Evolutionary conservation across 2,329 filamentous ascomycete genomes (phyloP), one percentile per base, ranked within the genome.

Genomic region (Xylaria sp.): DNA sequence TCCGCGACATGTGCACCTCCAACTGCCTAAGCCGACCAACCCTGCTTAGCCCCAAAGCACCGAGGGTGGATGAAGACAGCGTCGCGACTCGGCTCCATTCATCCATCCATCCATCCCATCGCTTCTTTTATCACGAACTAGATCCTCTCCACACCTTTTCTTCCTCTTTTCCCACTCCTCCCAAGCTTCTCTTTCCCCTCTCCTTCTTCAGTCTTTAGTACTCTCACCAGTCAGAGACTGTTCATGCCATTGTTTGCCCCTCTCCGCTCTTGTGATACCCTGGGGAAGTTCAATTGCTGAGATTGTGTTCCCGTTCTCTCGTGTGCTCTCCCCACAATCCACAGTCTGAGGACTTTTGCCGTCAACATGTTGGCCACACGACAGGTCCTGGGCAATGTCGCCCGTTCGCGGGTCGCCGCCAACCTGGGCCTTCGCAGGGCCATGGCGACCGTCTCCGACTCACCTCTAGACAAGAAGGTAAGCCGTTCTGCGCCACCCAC

Each of bases 391-490:
- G 87, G 86, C 83, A 78, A 76, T 73, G 76, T 85, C 72, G 84
- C 86, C 83, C 86, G 87, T 74, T 81, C 80, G 76, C 72, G 81
- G 65, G 76, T 76, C 71, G 76, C 80, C 72, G 80, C 81, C 78
- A 80, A 87, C 84, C 79, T 88, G 73, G 81, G 85, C 76, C 77
- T 88, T 73, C 85, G 88, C 72, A 84, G 88, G 72, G 78, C 77
- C 78, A 88, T 97, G 84, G 94, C 94, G 68, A 96, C 93, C 72
- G 90, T 93, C 75, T 85, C 87, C 73, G 92, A 97, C 81, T 88
- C 88, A 76, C 87, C 92, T 72, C 89, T 99, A 71, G 91, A 93
- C 83, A 89, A 89, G 83, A 97, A 97, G 90, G 95, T 86, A 76
- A 69, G 81, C 70, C 55, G 7, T 35, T 40, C 17, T 44, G 21